These are phyloP conservation scores for Saccharomycopsis vini DNA, from an alignment of 805 yeast species.

Conservation along the genomic window DNA sequence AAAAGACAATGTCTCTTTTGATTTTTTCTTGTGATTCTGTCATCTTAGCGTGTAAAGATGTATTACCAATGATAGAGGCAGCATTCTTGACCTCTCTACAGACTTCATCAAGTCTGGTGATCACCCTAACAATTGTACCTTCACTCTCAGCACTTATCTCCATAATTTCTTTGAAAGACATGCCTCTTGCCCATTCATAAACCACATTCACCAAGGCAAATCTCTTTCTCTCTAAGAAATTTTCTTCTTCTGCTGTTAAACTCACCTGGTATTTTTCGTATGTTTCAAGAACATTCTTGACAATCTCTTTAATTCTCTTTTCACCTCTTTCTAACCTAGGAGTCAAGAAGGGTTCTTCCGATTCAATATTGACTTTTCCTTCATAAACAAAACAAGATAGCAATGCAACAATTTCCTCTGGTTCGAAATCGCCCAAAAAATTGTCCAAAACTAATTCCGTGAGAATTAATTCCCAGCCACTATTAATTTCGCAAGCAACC, in stretches of 20 bases:
- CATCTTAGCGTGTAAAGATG: slow-evolving; percentile 83
- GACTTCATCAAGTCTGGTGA: slow-evolving; percentile 86
- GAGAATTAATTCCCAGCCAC: slow-evolving; percentile 83
- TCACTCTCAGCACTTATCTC: slow-evolving; percentile 83
- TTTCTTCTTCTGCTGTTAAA: slow-evolving; percentile 75
- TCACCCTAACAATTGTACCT: slow-evolving; percentile 94
- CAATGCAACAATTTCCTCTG: slow-evolving; percentile 94
- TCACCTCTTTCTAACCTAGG: slow-evolving; percentile 75
- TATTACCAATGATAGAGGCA: slow-evolving; percentile 89
- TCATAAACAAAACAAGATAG: slow-evolving; percentile 89
- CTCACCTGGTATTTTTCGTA: slow-evolving; percentile 63
- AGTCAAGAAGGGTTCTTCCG: slow-evolving; percentile 47
- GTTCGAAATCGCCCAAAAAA: slow-evolving; percentile 84
- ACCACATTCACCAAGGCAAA: slow-evolving; percentile 90
- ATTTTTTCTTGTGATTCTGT: slow-evolving; percentile 86
- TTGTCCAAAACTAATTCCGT: slow-evolving; percentile 89
- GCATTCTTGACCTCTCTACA: slow-evolving; percentile 93
- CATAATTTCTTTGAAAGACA: slow-evolving; percentile 86
- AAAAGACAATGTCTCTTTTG: slow-evolving; percentile 93
- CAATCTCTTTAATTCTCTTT: slow-evolving; percentile 59
- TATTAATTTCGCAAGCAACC: slow-evolving; percentile 84
- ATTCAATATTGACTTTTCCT: slow-evolving; percentile 52
- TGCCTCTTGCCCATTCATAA: slow-evolving; percentile 97
- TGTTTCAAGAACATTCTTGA: slow-evolving; percentile 49
- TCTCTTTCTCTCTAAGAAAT: slow-evolving; percentile 72